A percentile compares a stretch with the other conserved stretches of the same genome.
Conservation (phyloP, 1,139 yeast species). For the Saccharomyces pastorianus region DNA sequence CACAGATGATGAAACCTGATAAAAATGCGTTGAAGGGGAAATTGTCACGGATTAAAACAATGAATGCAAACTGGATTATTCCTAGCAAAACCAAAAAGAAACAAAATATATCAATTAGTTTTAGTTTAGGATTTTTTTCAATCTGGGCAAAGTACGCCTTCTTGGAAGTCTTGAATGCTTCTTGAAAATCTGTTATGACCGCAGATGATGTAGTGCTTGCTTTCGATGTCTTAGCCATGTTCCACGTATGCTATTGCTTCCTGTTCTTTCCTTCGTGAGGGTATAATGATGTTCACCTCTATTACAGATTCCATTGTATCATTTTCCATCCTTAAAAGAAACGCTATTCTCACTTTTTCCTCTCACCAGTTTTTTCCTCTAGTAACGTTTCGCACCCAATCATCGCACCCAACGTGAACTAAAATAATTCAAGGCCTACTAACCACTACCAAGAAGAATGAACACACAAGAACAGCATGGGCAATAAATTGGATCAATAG, state of each 20-base stretch:
- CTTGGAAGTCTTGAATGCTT: constrained; percentile 43
- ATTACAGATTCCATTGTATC: not conserved
- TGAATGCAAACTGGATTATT: constrained; percentile 67
- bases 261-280: not conserved
- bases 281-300: not conserved
- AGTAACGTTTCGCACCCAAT: not conserved
- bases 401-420: not conserved
- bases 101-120: constrained; percentile 71
- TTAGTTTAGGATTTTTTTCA: constrained; percentile 35
- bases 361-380: not conserved
- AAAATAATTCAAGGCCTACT: not conserved
- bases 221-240: not conserved
- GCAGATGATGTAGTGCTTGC: not conserved
- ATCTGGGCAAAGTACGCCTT: constrained; percentile 37
- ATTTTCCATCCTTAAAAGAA: not conserved
- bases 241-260: not conserved
- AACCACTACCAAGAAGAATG: not conserved
- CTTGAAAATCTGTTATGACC: constrained; percentile 37
- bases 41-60: constrained; percentile 61
- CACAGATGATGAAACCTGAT: constrained; percentile 87
- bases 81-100: constrained; percentile 70
- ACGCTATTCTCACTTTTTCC: not conserved
- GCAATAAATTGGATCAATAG: not conserved
- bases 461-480: not conserved
- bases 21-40: constrained; percentile 96